phyloP scores from a whole-genome alignment of 2,329 filamentous ascomycete genomes.

The Neofusicoccum parvum region DNA sequence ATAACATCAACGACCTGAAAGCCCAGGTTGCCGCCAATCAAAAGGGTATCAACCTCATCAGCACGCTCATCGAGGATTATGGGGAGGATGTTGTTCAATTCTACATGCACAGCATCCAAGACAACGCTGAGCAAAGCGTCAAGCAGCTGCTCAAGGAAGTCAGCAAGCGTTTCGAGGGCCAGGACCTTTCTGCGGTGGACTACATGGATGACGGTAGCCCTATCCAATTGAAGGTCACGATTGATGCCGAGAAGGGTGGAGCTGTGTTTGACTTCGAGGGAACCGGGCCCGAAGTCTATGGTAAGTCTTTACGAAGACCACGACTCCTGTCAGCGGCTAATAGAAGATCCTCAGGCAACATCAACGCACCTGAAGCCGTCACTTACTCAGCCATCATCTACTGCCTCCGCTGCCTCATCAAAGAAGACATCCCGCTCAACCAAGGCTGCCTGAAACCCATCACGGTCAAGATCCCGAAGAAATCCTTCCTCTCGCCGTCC shows the following conservation, averaged over 20 bases:
- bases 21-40: slow-evolving; percentile 86
- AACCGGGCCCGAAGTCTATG: slow-evolving; percentile 78
- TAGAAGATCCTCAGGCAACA: slow-evolving; percentile 55
- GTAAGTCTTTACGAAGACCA: slow-evolving; percentile 36
- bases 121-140: slow-evolving; percentile 77
- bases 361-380: slow-evolving; percentile 80
- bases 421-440: slow-evolving; percentile 81
- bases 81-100: slow-evolving; percentile 75
- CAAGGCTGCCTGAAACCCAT: slow-evolving; percentile 82
- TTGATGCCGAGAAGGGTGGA: slow-evolving; percentile 72
- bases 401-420: slow-evolving; percentile 77
- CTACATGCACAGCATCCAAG: slow-evolving; percentile 82
- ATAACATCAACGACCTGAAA: slow-evolving; percentile 85
- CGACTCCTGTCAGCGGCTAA: no score
- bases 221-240: slow-evolving; percentile 73
- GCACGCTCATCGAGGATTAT: slow-evolving; percentile 74
- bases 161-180: slow-evolving; percentile 67
- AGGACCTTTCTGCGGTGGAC: slow-evolving; percentile 73
- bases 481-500: slow-evolving; percentile 73
- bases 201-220: slow-evolving; percentile 87
- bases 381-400: slow-evolving; percentile 87
- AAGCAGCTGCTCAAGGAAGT: slow-evolving; percentile 72
- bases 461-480: slow-evolving; percentile 70
- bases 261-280: slow-evolving; percentile 78
- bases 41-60: slow-evolving; percentile 79